Evolutionary conservation across 495 filamentous ascomycete genomes (phyloP).

Genomic region (Trichodelitschia bisporula): DNA sequence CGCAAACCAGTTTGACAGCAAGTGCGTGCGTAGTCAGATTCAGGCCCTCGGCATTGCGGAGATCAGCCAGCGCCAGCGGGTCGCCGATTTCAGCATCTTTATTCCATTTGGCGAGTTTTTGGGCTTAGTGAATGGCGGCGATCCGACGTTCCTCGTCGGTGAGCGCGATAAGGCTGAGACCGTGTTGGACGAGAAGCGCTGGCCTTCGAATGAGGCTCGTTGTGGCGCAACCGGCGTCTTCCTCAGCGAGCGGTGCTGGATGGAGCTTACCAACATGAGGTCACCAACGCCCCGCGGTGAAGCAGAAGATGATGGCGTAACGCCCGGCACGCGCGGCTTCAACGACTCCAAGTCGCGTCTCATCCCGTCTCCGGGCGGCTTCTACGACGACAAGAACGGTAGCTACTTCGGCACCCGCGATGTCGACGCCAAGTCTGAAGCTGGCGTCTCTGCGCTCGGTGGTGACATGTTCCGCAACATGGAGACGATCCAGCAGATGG

Average conservation of each 20-base stretch:
- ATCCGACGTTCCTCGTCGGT: slow-evolving; percentile 33
- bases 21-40: slow-evolving; percentile 83
- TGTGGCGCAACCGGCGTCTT: slow-evolving; percentile 86
- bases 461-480: slow-evolving; percentile 97
- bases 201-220: slow-evolving; percentile 77
- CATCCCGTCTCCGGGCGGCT: slow-evolving; percentile 32
- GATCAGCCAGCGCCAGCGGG: slow-evolving; percentile 74
- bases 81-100: slow-evolving; percentile 89
- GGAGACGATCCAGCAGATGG: slow-evolving; percentile 83
- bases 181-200: slow-evolving; percentile 67
- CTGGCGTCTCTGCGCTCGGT: slow-evolving; percentile 64
- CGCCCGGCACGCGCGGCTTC: slow-evolving; percentile 12
- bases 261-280: slow-evolving; percentile 55
- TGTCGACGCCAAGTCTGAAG: slow-evolving; percentile 68
- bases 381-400: slow-evolving; percentile 42
- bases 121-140: slow-evolving; percentile 47
- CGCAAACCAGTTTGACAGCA: slow-evolving; percentile 96
- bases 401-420: slow-evolving; percentile 70
- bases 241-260: slow-evolving; percentile 85
- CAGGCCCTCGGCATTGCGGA: slow-evolving; percentile 93
- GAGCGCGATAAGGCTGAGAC: slow-evolving; percentile 81
- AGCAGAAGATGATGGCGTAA: slow-evolving; percentile 15
- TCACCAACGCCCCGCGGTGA: slow-evolving; percentile 8
- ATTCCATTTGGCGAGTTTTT: slow-evolving; percentile 90
- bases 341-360: slow-evolving; percentile 47